Evolutionary conservation across 805 yeast genomes (phyloP), one percentile per base, ranked within the genome.

Genomic region (Wickerhamiella occidentalis): DNA sequence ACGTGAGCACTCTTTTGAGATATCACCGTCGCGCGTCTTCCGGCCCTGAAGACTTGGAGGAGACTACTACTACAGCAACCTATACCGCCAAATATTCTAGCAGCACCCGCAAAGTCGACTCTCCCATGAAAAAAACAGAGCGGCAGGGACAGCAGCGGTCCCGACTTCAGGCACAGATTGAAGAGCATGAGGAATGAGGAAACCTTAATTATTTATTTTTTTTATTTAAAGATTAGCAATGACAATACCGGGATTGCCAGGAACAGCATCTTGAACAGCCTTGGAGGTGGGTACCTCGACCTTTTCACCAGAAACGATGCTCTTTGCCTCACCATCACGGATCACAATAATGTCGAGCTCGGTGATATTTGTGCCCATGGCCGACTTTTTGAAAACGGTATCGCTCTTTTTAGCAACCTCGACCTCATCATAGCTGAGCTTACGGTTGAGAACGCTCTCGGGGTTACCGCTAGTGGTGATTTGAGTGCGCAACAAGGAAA

Each of bases 211-310:
- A 40, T 40, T 40, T 40, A 40, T 40, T 40, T 25, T 13, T 7
- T 23, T 40, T 40, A 23, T 25, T 15, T 25, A 40, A 22, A 40
- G 29, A 26, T 88, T 88, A 57, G 70, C 77, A 55, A 90, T 73
- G 54, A 79, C 66, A 60, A 90, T 78, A 60, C 95, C 96, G 35
- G 98, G 97, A 57, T 77, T 76, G 53, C 97, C 97, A 44, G 98
- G 98, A 55, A 84, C 81, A 23, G 97, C 88, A 54, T 74, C 74
- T 55, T 85, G 95, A 52, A 84, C 72, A 38, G 79, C 75, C 72
- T 84, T 87, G 44, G 80, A 76, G 48, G 75, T 69, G 33, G 79
- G 73, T 55, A 87, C 73, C 56, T 74, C 82, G 51, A 80, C 82
- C 50, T 74, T 76, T 61, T 78, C 82, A 43, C 84, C 88, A 45